These are phyloP conservation scores for Apiospora kogelbergensis DNA, from an alignment of 2,329 filamentous ascomycete genomes.

Conservation along the genomic window DNA sequence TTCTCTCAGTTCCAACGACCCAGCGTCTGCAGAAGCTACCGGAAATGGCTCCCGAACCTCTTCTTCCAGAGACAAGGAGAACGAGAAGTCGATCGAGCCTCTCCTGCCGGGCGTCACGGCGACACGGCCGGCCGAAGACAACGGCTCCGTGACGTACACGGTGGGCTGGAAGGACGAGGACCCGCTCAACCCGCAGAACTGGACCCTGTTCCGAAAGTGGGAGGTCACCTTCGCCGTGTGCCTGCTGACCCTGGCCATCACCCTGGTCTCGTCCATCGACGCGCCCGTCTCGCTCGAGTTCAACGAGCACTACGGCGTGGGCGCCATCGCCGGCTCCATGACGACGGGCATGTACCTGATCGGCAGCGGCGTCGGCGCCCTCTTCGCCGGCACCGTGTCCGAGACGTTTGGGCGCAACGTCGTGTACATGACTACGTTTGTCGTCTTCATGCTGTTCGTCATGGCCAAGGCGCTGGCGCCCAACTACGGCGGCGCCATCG, in stretches of 20 bases:
- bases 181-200: slow-evolving; percentile 19
- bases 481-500: slow-evolving; percentile 41
- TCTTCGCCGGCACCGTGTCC: slow-evolving; percentile 37
- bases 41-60: too few species aligned
- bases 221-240: slow-evolving; percentile 11
- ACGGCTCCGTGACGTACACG: slow-evolving; percentile 10
- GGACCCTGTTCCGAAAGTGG: slow-evolving; percentile 14
- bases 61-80: too few species aligned
- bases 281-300: slow-evolving; percentile 10
- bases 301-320: slow-evolving; percentile 17
- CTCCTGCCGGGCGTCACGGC: not conserved
- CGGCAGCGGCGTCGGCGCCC: slow-evolving; percentile 36
- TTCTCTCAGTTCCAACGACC: not conserved
- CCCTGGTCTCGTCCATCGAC: slow-evolving; percentile 16
- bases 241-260: slow-evolving; percentile 12
- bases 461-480: slow-evolving; percentile 43
- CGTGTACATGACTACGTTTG: slow-evolving; percentile 39
- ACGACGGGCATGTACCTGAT: slow-evolving; percentile 35
- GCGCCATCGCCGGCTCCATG: slow-evolving; percentile 14
- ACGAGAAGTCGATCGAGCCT: not conserved
- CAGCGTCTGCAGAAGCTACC: not conserved
- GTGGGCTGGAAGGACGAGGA: slow-evolving; percentile 19
- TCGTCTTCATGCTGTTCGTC: slow-evolving; percentile 44
- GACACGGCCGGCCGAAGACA: slow-evolving; percentile 5
- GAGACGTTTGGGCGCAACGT: slow-evolving; percentile 38